Evolutionary conservation across 2,329 filamentous ascomycete species (phyloP), one percentile per base, ranked within the genome.

Genomic region (Arthrobotrys musiformis): DNA sequence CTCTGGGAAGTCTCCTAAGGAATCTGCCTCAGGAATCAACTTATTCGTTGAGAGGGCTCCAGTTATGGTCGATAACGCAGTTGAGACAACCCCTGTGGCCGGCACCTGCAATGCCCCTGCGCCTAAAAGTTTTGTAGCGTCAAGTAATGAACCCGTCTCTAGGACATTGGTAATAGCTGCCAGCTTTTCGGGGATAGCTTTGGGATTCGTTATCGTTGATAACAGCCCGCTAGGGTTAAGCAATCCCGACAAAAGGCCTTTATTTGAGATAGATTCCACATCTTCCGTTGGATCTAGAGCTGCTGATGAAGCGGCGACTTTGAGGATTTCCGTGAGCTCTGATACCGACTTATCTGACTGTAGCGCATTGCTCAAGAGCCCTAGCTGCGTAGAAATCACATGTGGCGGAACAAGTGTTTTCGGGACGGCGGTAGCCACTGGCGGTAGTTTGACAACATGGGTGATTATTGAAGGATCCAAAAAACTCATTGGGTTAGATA

Each of bases 91-190:
- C 9, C 54, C 22, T 4, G 73, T 52, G n/a, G 24, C 48, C 13
- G 73, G 64, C n/a, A 48, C 60, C 9, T 66, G 73, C 19, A 77
- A 37, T 24, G 64, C 60, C 5, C 73, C 44, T 1, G 66, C 66
- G 30, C 73, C 73, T 2, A 77, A 35, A 35, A 77, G 66, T 44
- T 77, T 77, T 17, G 44, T 48, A 19, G 50, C 40, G 48, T 60
- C 52, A 64, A 61, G 50, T 13, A 77, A 61, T 8, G 64, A 50
- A 24, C 35, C 60, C 9, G 66, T 77, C 15, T 77, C 70, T 9
- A 70, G 17, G 6, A 42, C 66, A 48, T 67, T 70, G 15, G 73
- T 77, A 0, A 76, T 40, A 5, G 72, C 72, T 5, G 72, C 72
- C 6, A 76, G 22, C 22, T 76, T 76, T 26, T 70, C 72, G 1